These are phyloP conservation scores for Exophiala sp. DNA, from an alignment of 2,329 filamentous ascomycete species.

Conservation along the genomic window DNA sequence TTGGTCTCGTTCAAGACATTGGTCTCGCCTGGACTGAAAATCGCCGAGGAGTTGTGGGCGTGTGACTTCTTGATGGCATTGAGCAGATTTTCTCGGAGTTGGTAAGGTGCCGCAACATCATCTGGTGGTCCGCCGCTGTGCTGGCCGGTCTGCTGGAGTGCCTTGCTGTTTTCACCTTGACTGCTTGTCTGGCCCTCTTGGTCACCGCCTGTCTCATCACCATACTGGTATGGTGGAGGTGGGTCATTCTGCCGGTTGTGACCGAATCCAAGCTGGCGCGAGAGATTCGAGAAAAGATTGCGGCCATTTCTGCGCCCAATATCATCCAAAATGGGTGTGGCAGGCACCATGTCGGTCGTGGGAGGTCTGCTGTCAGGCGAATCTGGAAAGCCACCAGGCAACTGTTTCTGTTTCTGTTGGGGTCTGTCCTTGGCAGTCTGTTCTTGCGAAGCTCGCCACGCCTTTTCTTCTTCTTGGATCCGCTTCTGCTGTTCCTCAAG, in stretches of 20 bases:
- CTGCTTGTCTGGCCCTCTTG: too few species aligned
- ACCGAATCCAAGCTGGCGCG: conserved; percentile 64
- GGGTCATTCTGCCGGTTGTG: conserved; percentile 31
- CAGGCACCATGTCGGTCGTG: conserved; percentile 30
- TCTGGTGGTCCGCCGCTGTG: conserved; percentile 24
- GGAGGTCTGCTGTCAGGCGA: conserved; percentile 47
- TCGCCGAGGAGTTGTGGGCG: conserved; percentile 66
- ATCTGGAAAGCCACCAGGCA: conserved; percentile 73
- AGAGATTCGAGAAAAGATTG: conserved; percentile 66
- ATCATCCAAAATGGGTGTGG: conserved; percentile 17
- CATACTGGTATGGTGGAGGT: conserved; percentile 41
- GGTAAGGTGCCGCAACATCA: conserved; percentile 41
- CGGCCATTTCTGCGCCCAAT: conserved; percentile 45
- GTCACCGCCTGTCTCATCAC: conserved; percentile 2
- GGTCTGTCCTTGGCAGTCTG: conserved; percentile 33
- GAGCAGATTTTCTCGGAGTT: conserved; percentile 53
- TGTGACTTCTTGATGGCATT: conserved; percentile 76
- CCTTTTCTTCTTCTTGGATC: conserved; percentile 59
- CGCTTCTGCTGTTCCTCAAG: conserved; percentile 68
- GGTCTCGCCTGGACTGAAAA: conserved; percentile 71
- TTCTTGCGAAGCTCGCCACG: conserved; percentile 43
- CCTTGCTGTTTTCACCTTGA: too few species aligned
- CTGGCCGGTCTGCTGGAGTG: conserved; percentile 5
- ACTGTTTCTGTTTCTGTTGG: conserved; percentile 41
- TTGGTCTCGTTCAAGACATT: conserved; percentile 75